These are phyloP conservation scores for Bromus sterilis DNA, from an alignment of 176 grass and related monocot genomes.

Conservation along the genomic window DNA sequence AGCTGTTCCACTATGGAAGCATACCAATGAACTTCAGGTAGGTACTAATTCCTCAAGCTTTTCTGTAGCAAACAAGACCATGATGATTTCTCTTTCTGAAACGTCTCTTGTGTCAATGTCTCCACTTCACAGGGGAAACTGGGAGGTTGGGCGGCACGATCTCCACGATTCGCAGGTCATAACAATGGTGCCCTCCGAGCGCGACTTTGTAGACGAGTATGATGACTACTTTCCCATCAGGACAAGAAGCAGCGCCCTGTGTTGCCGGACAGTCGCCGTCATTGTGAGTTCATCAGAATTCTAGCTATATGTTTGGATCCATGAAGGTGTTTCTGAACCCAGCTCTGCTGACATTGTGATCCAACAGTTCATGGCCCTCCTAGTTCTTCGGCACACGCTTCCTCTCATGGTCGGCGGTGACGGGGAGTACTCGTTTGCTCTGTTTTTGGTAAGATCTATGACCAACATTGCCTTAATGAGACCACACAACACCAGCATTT, in stretches of 20 bases:
- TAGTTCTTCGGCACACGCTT: conserved; percentile 76
- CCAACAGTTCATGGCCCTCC: conserved; percentile 72
- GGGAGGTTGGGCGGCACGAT: conserved; percentile 63
- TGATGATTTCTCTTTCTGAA: not conserved
- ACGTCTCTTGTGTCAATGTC: not conserved
- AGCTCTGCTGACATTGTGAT: not conserved
- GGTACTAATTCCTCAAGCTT: conserved; percentile 12
- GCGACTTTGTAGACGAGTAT: conserved; percentile 25
- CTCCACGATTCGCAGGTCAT: conserved; percentile 63
- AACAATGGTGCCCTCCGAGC: conserved; percentile 74
- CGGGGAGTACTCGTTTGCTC: conserved; percentile 62
- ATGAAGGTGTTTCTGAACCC: not conserved
- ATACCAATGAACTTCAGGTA: conserved; percentile 98
- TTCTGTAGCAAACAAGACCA: not conserved
- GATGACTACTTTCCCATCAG: conserved; percentile 50
- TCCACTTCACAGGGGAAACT: conserved; percentile 55
- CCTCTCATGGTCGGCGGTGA: conserved; percentile 58
- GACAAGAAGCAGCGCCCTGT: conserved; percentile 40
- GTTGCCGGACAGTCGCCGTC: conserved; percentile 55
- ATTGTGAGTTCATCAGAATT: conserved; percentile 45
- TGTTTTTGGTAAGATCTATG: conserved; percentile 62
- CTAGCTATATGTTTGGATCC: not conserved
- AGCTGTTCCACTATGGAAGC: conserved; percentile 81
- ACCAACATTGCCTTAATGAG: not conserved
- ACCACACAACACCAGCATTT: not conserved